phyloP scores from a whole-genome alignment of 768 basidiomycete species.

The Lyophyllum atratum region DNA sequence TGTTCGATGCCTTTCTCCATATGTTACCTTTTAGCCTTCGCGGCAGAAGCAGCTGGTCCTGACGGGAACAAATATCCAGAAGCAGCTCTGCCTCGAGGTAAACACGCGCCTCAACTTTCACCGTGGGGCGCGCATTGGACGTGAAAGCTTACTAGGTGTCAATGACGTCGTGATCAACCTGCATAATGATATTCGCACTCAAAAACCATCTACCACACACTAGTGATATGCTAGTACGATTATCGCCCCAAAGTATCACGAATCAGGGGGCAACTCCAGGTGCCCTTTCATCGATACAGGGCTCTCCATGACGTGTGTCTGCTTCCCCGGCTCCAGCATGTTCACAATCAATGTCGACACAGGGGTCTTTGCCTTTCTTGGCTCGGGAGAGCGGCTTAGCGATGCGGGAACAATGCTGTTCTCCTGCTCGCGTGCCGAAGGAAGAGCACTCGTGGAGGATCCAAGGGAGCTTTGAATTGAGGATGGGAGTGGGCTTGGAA shows the following conservation, averaged over 20 bases:
- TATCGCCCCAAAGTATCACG: constrained; percentile 2
- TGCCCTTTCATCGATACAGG: constrained; percentile 32
- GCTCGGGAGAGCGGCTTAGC: constrained; percentile 11
- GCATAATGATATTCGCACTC: neutral
- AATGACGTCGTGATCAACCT: neutral
- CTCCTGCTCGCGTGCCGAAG: neutral
- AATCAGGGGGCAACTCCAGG: constrained; percentile 23
- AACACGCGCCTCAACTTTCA: constrained; percentile 15
- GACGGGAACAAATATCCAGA: too few relatives aligned
- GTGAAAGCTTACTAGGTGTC: neutral
- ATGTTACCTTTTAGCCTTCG: too few relatives aligned
- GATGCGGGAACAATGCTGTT: constrained; percentile 14
- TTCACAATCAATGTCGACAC: constrained; percentile 33
- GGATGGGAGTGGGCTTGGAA: neutral
- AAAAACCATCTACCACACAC: too few relatives aligned
- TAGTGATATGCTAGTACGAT: neutral
- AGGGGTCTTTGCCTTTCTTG: constrained; percentile 12
- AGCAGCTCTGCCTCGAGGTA: constrained; percentile 19
- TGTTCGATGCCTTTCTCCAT: too few relatives aligned
- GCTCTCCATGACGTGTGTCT: constrained; percentile 38
- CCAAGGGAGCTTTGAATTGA: constrained; percentile 4
- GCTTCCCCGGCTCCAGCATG: constrained; percentile 29
- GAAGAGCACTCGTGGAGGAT: constrained; percentile 3
- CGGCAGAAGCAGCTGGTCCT: neutral
- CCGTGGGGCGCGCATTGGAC: too few relatives aligned